A percentile compares a stretch with the other conserved stretches of the same genome.
phyloP scores from a whole-genome alignment of 768 basidiomycete species.

The Boletus eberwhitei region DNA sequence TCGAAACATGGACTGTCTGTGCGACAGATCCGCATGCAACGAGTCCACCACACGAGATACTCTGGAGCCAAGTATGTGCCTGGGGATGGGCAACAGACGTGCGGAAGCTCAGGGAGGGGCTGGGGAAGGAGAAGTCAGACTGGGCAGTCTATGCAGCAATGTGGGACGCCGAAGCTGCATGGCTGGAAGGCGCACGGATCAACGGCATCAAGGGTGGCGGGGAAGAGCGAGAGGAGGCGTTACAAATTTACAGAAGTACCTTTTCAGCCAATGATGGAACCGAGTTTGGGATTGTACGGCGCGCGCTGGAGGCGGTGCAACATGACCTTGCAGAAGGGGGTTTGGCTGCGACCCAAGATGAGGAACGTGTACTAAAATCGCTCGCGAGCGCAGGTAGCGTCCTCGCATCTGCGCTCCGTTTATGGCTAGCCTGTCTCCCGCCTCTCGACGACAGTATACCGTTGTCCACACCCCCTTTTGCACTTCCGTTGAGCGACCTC shows the following conservation, averaged over 20 bases:
- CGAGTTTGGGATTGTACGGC: constrained; percentile 37
- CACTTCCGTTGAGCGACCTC: constrained; percentile 54
- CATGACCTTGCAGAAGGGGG: constrained; percentile 17
- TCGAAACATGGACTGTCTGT: constrained; percentile 75
- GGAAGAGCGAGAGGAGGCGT: constrained; percentile 46
- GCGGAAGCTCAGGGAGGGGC: constrained; percentile 34
- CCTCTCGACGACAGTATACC: constrained; percentile 35
- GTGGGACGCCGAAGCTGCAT: constrained; percentile 49
- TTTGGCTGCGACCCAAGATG: neutral
- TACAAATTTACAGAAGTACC: constrained; percentile 35
- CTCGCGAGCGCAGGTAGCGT: constrained; percentile 35
- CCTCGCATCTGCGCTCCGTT: constrained; percentile 49
- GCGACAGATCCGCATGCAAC: constrained; percentile 91
- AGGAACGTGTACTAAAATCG: constrained; percentile 16
- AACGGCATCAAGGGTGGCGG: constrained; percentile 70
- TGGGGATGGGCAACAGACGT: constrained; percentile 73
- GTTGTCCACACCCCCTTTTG: constrained; percentile 53
- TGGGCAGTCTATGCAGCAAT: constrained; percentile 33
- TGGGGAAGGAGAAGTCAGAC: constrained; percentile 31
- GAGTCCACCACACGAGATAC: constrained; percentile 79
- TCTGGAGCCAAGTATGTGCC: constrained; percentile 83
- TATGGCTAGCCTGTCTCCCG: constrained; percentile 65
- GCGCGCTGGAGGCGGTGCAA: constrained; percentile 35
- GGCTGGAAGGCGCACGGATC: constrained; percentile 73
- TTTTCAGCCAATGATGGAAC: constrained; percentile 36